A percentile compares a stretch with the other conserved stretches of the same genome.
phyloP scores from a whole-genome alignment of 495 filamentous ascomycete genomes.

The Apodospora peruviana region DNA sequence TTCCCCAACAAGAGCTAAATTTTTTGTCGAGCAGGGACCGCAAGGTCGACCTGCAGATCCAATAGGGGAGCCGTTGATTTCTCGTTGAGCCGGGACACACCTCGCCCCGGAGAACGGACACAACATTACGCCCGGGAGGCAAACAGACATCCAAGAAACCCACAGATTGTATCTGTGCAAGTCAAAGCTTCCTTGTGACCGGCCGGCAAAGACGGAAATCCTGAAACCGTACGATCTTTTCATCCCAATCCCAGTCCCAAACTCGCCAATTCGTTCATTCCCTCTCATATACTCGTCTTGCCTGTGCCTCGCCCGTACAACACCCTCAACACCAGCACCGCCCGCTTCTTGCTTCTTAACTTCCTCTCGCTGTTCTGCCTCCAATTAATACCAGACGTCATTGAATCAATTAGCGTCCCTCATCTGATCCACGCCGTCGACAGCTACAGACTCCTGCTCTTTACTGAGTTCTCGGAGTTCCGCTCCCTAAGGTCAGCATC shows the following conservation, averaged over 20 bases:
- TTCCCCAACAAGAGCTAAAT: constrained; percentile 34
- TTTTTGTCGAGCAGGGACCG: constrained; percentile 22
- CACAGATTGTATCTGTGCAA: not conserved
- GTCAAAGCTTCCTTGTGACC: not conserved
- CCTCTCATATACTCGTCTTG: not conserved
- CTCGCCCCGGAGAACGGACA: constrained; percentile 1
- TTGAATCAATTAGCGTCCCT: no score
- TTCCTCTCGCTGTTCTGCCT: not conserved
- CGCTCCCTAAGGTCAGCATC: not conserved
- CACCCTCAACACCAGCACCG: not conserved
- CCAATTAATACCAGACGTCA: no score
- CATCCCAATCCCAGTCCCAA: constrained; percentile 5
- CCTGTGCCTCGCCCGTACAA: not conserved
- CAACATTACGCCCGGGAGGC: not conserved
- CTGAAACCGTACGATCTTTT: constrained; percentile 7
- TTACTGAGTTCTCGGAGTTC: constrained; percentile 32
- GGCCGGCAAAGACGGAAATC: constrained; percentile 2
- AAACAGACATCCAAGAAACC: no score
- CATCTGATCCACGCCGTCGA: not conserved
- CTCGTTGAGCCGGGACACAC: constrained; percentile 20
- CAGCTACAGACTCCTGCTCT: constrained; percentile 28
- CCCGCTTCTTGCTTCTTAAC: not conserved
- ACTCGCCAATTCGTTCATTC: not conserved
- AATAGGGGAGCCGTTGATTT: constrained; percentile 16
- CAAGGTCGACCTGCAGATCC: constrained; percentile 1